Conservation (phyloP, 768 basidiomycete genomes). For the Macrolepiota dolichaula region DNA sequence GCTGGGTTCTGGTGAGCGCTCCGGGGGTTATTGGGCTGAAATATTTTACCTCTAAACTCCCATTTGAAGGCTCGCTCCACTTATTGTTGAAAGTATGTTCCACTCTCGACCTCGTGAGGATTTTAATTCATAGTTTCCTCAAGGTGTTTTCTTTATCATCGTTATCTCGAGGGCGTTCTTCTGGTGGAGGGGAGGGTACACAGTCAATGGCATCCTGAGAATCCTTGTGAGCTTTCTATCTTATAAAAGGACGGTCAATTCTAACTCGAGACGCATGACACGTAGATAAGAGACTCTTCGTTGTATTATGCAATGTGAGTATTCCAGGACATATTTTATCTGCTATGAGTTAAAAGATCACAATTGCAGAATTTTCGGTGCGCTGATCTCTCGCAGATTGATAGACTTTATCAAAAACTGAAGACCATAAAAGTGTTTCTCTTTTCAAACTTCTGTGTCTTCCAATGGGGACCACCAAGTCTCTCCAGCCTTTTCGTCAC, state of each 20-base stretch:
- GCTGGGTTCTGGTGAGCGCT: slow-evolving; percentile 25
- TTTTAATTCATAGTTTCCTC: neutral
- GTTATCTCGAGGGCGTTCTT: slow-evolving; percentile 21
- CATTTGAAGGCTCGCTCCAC: slow-evolving; percentile 20
- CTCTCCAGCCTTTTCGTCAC: slow-evolving; percentile 26
- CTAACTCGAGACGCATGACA: neutral
- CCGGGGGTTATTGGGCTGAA: too few species aligned
- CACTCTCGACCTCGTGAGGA: neutral
- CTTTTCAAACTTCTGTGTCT: slow-evolving; percentile 22
- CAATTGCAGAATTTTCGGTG: neutral
- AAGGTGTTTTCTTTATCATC: slow-evolving; percentile 22
- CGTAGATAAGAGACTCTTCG: slow-evolving; percentile 25
- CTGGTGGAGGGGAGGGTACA: slow-evolving; percentile 24
- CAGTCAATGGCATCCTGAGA: slow-evolving; percentile 19
- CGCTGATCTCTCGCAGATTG: neutral
- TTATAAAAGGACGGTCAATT: too few species aligned
- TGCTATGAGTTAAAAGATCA: neutral
- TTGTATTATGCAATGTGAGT: slow-evolving; percentile 24
- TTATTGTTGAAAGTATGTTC: slow-evolving; percentile 25
- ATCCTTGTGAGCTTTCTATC: slow-evolving; percentile 17
- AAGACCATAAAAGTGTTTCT: slow-evolving; percentile 17
- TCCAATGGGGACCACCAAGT: slow-evolving; percentile 23
- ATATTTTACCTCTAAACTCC: neutral
- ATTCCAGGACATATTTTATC: neutral
- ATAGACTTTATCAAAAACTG: neutral